Evolutionary conservation across 2,329 filamentous ascomycete species (phyloP).

Genomic region (Cryphonectria nitschkei): DNA sequence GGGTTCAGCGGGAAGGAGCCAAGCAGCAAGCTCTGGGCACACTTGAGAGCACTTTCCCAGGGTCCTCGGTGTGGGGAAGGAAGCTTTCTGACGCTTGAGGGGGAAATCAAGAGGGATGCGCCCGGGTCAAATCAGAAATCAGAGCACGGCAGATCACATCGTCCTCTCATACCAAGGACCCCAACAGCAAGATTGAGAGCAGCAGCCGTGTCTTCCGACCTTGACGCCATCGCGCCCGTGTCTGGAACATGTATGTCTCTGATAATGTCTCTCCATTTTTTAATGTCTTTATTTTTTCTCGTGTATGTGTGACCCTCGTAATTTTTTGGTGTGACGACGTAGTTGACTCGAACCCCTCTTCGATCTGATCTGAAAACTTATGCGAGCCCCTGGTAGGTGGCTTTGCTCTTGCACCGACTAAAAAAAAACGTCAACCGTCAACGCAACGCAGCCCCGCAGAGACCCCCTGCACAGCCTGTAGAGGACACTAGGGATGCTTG

Average conservation of each 20-base stretch:
- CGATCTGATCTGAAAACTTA: constrained; percentile 9
- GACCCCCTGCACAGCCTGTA: not conserved
- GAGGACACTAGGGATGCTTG: too few relatives aligned
- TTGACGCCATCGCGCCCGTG: constrained; percentile 1
- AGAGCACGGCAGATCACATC: constrained; percentile 2
- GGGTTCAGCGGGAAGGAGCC: constrained; percentile 7
- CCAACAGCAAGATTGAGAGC: not conserved
- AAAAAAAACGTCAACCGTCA: not conserved
- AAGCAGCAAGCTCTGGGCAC: not conserved
- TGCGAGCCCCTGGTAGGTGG: constrained; percentile 9
- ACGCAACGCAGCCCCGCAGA: constrained; percentile 9
- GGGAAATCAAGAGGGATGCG: constrained; percentile 6
- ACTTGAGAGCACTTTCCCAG: not conserved
- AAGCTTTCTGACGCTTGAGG: not conserved
- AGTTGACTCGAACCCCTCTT: not conserved
- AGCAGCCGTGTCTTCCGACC: not conserved
- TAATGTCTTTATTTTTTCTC: not conserved
- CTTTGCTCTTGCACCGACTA: not conserved
- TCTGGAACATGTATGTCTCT: not conserved
- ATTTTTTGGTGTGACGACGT: not conserved
- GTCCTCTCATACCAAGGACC: not conserved
- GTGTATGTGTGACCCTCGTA: not conserved
- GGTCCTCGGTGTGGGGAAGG: constrained; percentile 5
- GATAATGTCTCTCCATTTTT: not conserved
- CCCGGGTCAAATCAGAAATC: constrained; percentile 2